These are phyloP conservation scores for Boletus subparvulus DNA, from an alignment of 768 basidiomycete species.

Conservation along the genomic window DNA sequence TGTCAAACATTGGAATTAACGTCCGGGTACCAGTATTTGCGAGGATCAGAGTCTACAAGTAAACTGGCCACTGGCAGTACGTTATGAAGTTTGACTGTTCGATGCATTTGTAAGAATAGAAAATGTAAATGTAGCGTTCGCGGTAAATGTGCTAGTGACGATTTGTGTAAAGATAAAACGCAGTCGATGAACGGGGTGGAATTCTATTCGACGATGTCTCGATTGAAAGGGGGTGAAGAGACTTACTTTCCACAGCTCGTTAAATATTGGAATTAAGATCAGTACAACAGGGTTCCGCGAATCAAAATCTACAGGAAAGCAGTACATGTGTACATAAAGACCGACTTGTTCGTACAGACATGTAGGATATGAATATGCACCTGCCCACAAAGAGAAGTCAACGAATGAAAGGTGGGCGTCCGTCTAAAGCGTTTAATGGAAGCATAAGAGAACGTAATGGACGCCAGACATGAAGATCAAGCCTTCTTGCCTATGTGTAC, in stretches of 20 bases:
- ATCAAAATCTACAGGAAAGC: conserved; percentile 20
- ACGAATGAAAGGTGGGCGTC: conserved; percentile 1
- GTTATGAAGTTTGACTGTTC: not conserved
- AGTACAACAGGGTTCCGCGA: not conserved
- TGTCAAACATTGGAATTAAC: conserved; percentile 56
- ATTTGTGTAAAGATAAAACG: too few species aligned
- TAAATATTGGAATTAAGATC: not conserved
- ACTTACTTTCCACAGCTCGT: not conserved
- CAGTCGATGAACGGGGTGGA: too few species aligned
- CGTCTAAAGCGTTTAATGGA: not conserved
- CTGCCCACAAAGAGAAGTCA: conserved; percentile 3
- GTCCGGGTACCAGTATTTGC: not conserved
- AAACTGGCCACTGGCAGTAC: too few species aligned
- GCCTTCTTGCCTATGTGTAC: conserved; percentile 63
- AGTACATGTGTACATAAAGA: conserved; percentile 14
- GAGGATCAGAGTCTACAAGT: too few species aligned
- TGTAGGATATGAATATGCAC: conserved; percentile 7
- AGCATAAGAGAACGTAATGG: not conserved
- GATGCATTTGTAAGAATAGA: not conserved
- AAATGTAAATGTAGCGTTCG: too few species aligned
- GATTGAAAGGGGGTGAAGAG: not conserved
- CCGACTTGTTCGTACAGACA: conserved; percentile 4
- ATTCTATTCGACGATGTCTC: too few species aligned
- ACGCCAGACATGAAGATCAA: not conserved
- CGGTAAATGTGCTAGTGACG: not conserved